Evolutionary conservation across 108 stramenopile genomes (phyloP).

Genomic region (Cyclotella baltica): DNA sequence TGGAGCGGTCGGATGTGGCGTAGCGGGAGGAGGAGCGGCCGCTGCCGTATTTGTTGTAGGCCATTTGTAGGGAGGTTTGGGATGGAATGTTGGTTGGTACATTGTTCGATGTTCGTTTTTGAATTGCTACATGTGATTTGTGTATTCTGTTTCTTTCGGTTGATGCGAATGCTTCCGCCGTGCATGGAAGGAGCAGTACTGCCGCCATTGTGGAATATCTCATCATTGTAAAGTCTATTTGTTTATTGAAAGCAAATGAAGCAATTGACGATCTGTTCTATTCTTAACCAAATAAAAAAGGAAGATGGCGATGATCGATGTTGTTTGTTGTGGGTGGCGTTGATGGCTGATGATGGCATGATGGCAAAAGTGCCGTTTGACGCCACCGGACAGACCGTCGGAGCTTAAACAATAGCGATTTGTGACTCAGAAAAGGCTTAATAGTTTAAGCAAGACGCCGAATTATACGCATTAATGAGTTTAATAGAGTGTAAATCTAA

Average conservation of each 20-base stretch:
- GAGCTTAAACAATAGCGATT: no score
- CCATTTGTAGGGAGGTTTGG: slow-evolving; percentile 35
- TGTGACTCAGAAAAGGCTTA: no score
- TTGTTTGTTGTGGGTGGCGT: slow-evolving; percentile 18
- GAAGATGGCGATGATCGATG: not conserved
- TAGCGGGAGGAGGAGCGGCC: slow-evolving; percentile 51
- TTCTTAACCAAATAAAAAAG: no score
- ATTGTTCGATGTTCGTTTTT: not conserved
- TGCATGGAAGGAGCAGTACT: not conserved
- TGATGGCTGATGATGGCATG: no score
- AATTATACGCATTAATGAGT: no score
- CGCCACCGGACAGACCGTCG: no score
- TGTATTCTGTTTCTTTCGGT: slow-evolving; percentile 5
- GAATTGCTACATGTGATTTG: not conserved
- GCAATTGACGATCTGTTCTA: no score
- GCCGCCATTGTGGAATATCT: not conserved
- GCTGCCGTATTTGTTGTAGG: slow-evolving; percentile 36
- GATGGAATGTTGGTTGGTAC: not conserved
- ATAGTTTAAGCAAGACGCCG: no score
- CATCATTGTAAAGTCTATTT: not conserved
- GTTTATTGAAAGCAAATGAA: not conserved
- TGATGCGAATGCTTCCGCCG: slow-evolving; percentile 5
- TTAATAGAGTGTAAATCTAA: no score
- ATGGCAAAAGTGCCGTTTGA: no score
- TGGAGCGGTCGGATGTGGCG: slow-evolving; percentile 59